Evolutionary conservation across 2,329 filamentous ascomycete species (phyloP).

Genomic region (Fusarium lyarnte): DNA sequence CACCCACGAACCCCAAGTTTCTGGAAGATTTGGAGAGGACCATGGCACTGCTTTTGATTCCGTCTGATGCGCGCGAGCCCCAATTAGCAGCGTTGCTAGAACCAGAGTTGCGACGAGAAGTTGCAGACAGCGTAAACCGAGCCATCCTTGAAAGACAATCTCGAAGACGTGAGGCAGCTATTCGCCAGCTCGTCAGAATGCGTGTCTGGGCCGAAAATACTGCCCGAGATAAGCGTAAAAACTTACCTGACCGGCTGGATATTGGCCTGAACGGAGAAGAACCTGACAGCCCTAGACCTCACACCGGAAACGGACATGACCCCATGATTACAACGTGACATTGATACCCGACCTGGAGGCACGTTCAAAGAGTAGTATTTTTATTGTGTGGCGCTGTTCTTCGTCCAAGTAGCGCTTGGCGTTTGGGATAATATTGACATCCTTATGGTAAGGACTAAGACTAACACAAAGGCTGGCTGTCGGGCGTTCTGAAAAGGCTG

Average conservation of each 20-base stretch:
- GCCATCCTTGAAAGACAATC: constrained; percentile 82
- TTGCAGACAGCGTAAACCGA: constrained; percentile 90
- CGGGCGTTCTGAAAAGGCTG: constrained; percentile 21
- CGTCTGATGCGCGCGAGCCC: constrained; percentile 79
- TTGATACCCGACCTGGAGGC: constrained; percentile 4
- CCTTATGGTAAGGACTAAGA: constrained; percentile 25
- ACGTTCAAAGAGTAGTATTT: constrained; percentile 21
- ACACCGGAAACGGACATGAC: constrained; percentile 56
- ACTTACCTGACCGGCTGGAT: constrained; percentile 49
- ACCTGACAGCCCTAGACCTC: constrained; percentile 40
- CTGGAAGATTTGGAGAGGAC: constrained; percentile 89
- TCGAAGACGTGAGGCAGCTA: constrained; percentile 79
- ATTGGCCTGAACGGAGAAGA: constrained; percentile 53
- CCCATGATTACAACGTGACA: constrained; percentile 62
- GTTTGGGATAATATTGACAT: constrained; percentile 33
- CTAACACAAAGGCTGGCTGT: constrained; percentile 18
- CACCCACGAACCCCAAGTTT: constrained; percentile 82
- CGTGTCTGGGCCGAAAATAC: constrained; percentile 84
- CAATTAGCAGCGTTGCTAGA: constrained; percentile 81
- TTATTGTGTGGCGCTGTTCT: constrained; percentile 22
- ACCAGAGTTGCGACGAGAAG: constrained; percentile 79
- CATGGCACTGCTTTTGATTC: constrained; percentile 91
- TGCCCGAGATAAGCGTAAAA: constrained; percentile 52
- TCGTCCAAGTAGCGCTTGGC: constrained; percentile 29
- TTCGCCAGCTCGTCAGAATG: constrained; percentile 82